Conservation (phyloP, 179 eudicot species). For the Dionaea muscipula region DNA sequence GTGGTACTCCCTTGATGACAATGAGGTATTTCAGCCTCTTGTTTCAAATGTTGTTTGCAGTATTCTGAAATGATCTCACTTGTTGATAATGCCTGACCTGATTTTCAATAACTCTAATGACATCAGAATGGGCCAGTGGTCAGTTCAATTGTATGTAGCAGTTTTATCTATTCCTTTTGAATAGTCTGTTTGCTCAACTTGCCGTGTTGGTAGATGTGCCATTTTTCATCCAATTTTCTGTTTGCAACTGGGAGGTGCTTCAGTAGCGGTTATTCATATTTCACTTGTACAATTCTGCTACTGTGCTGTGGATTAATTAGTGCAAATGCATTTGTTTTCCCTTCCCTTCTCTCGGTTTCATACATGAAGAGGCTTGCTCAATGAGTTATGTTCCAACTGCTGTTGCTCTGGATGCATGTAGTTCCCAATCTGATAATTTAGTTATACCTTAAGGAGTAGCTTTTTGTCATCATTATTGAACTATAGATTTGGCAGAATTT, state of each 20-base stretch:
- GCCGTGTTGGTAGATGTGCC: no score
- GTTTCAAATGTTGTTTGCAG: neutral
- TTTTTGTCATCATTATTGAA: no score
- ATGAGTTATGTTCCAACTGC: no score
- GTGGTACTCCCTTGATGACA: constrained; percentile 95
- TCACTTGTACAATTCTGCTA: neutral
- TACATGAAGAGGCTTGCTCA: no score
- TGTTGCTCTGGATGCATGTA: neutral
- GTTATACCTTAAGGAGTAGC: neutral
- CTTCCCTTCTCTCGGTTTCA: neutral
- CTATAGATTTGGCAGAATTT: no score
- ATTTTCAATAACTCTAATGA: no score
- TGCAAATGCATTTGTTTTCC: neutral
- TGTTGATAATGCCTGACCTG: no score
- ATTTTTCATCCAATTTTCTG: no score
- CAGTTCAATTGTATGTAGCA: neutral
- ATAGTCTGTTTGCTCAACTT: no score
- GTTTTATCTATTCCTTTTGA: neutral
- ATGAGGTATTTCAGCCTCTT: constrained; percentile 38
- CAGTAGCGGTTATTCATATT: no score
- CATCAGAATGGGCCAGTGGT: neutral
- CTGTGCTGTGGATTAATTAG: no score
- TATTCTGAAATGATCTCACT: neutral
- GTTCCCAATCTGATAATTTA: neutral
- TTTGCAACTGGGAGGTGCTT: no score